phyloP scores from a whole-genome alignment of 2,329 filamentous ascomycete genomes.

The Aspergillus sp. region DNA sequence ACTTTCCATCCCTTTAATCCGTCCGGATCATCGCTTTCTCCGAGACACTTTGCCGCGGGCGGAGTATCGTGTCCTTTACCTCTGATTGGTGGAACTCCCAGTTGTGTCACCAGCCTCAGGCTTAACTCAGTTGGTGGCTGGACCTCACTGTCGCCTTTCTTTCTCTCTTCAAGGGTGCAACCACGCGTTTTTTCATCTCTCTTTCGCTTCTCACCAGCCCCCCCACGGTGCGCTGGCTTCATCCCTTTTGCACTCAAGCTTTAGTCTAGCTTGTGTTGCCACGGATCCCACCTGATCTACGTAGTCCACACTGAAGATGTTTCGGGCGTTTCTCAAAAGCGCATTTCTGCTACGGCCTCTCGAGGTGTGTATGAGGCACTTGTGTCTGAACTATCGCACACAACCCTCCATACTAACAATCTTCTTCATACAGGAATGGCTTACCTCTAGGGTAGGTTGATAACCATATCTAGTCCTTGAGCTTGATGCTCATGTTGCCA shows the following conservation, averaged over 20 bases:
- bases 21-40: neutral
- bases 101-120: neutral
- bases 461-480: neutral
- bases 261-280: neutral
- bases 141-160: no score
- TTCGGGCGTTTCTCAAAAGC: neutral
- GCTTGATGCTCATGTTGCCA: slow-evolving; percentile 13
- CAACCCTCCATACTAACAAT: neutral
- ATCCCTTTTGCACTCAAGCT: neutral
- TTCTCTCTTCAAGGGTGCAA: neutral
- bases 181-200: neutral
- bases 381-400: slow-evolving; percentile 10
- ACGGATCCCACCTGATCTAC: no score
- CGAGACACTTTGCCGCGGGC: neutral
- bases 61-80: neutral
- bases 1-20: neutral
- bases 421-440: slow-evolving; percentile 34
- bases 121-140: neutral
- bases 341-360: neutral
- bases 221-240: neutral
- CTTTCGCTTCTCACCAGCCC: neutral
- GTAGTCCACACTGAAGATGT: neutral
- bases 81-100: neutral
- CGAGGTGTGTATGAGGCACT: slow-evolving; percentile 2
- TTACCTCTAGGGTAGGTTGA: slow-evolving; percentile 39